Base-by-base conservation (phyloP, 1,284 basidiomycete species). In the Heterobasidion annosum region DNA sequence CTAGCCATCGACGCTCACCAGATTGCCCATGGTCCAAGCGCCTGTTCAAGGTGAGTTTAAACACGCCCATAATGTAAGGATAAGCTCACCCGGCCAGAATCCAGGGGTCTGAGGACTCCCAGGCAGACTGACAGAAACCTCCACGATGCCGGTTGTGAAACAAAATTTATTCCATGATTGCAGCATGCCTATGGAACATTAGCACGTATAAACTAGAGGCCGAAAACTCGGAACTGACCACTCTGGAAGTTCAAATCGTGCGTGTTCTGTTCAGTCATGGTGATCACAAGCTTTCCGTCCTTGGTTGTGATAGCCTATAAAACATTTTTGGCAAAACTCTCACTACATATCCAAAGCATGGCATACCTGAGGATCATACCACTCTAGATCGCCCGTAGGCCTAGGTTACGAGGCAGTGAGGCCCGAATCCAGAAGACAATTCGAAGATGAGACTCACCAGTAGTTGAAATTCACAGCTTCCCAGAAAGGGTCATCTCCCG, bases 131-230 rank as follows among this genome's bases (percentile, higher is more conserved):
- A 95, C 68, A 13, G 78, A 77, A 15, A 86, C 81, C 67, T 95
- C 92, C 54, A 98, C 76, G 65, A 93, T 93, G 1, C 93, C 95
- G 0, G 91, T 92, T 2, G 88, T 96, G 69, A 96, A 98, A 71
- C 95, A 97, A 58, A 98, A 71, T 67, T 93, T 91, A 70, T 95
- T 96, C 93, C 93, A 96, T 5, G 81, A 74, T 56, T 80, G 78
- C 33, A 91, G 57, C 88, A 91, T 90, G 34, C 83, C 85, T 82
- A 59, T 51, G 16, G 45, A 46, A 16, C 15, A 3, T 19, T 45
- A 13, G 19, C 13, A 50, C 34, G 5, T 32, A 19, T 10, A 15
- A 15, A n/a, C 25, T 34, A n/a, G 5, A 18, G 15, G 12, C 40
- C n/a, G n/a, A 42, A 40, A 18, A 18, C 42, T 33, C 1, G 8